Conservation (phyloP, 192 early-diverging fungal genomes). For the Coemansia sp. region DNA sequence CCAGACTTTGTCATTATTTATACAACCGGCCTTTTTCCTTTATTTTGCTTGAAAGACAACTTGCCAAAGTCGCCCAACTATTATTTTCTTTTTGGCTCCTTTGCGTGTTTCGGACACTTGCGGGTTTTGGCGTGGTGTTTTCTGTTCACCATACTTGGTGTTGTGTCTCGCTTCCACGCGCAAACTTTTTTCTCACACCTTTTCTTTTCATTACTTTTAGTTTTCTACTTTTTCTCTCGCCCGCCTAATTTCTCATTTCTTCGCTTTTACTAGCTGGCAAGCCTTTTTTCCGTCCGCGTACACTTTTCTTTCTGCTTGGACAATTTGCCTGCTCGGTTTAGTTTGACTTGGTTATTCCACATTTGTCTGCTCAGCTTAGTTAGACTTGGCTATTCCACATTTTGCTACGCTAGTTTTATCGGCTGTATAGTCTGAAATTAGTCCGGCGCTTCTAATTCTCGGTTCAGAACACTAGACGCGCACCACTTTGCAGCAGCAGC, state of each 20-base stretch:
- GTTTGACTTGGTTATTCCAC: not conserved
- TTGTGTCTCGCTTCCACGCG: slow-evolving; percentile 10
- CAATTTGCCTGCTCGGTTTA: not conserved
- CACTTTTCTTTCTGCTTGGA: not conserved
- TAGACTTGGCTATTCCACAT: not conserved
- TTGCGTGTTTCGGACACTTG: slow-evolving; percentile 8
- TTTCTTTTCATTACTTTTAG: slow-evolving; percentile 6
- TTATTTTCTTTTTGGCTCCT: not conserved
- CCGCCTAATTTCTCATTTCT: slow-evolving; percentile 2
- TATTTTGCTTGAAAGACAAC: not conserved
- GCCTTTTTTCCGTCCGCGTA: slow-evolving; percentile 1
- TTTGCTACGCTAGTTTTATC: not conserved
- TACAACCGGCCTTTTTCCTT: not conserved
- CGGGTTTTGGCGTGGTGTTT: slow-evolving; percentile 1
- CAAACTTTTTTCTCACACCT: slow-evolving; percentile 7
- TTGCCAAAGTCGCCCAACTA: not conserved
- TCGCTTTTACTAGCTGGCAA: slow-evolving; percentile 17
- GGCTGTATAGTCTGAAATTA: too few relatives aligned
- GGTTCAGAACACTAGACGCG: not conserved
- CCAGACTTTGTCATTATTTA: not conserved
- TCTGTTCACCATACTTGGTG: not conserved
- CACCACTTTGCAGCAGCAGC: not conserved
- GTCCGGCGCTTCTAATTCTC: not conserved
- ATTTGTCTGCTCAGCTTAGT: not conserved
- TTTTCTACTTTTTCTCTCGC: slow-evolving; percentile 11